These are phyloP conservation scores for Hypoxylon cercidicola DNA, from an alignment of 495 filamentous ascomycete genomes.

Conservation along the genomic window DNA sequence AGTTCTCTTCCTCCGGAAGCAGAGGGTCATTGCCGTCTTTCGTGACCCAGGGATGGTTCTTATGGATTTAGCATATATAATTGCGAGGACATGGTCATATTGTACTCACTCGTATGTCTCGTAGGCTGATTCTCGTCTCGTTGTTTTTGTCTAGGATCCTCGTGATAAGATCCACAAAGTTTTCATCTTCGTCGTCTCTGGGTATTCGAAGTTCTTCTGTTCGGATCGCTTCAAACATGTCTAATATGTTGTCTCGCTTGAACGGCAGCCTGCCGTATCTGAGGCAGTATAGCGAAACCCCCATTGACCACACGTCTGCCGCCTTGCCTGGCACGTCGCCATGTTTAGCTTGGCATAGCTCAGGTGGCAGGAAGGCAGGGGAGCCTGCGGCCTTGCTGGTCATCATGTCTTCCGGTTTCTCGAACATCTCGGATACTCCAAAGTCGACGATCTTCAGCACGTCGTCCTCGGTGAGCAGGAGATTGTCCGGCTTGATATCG, in stretches of 20 bases:
- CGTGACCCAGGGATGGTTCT: constrained; percentile 97
- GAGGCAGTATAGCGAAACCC: constrained; percentile 92
- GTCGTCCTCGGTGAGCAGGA: constrained; percentile 88
- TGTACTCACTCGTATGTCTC: constrained; percentile 75
- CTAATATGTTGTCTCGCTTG: constrained; percentile 77
- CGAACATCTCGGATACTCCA: constrained; percentile 98
- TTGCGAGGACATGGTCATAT: neutral
- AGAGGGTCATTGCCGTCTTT: constrained; percentile 81
- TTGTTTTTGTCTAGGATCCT: constrained; percentile 81
- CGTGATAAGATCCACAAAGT: constrained; percentile 74
- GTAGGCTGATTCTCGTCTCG: constrained; percentile 81
- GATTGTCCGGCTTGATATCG: constrained; percentile 98
- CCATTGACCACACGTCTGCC: constrained; percentile 99
- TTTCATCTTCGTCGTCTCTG: constrained; percentile 64
- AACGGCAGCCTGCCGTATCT: constrained; percentile 90
- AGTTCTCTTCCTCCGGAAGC: constrained; percentile 86
- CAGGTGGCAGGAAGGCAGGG: constrained; percentile 93
- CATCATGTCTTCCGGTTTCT: constrained; percentile 87
- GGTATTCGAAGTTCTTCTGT: constrained; percentile 65
- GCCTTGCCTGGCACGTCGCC: constrained; percentile 89
- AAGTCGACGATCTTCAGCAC: constrained; percentile 98
- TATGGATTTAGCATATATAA: constrained; percentile 19
- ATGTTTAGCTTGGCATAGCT: constrained; percentile 88
- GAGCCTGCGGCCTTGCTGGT: constrained; percentile 95
- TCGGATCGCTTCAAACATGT: constrained; percentile 89